Percentiles rank a stretch among this genome's conserved stretches.
phyloP scores from a whole-genome alignment of 2,329 filamentous ascomycete genomes.

The Epichloe festucae region DNA sequence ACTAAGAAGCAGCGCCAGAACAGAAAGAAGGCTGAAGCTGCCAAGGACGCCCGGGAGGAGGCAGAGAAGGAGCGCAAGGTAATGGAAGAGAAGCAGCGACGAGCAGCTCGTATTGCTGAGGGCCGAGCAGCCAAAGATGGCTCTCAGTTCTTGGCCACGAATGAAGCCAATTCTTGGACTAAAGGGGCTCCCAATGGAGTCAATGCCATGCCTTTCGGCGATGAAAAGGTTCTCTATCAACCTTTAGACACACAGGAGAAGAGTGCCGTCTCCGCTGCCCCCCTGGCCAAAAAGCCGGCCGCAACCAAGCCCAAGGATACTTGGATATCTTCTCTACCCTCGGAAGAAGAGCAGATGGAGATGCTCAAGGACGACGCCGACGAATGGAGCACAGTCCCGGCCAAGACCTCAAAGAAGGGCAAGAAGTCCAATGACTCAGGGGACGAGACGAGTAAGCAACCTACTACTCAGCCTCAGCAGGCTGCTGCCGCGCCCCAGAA shows the following conservation, averaged over 20 bases:
- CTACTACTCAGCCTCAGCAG: slow-evolving; percentile 20
- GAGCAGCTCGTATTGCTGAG: slow-evolving; percentile 67
- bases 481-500: slow-evolving; percentile 14
- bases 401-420: slow-evolving; percentile 31
- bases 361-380: slow-evolving; percentile 37
- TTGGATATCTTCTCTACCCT: slow-evolving; percentile 40
- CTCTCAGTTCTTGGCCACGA: slow-evolving; percentile 39
- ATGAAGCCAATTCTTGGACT: slow-evolving; percentile 31
- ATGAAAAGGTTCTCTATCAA: slow-evolving; percentile 23
- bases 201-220: slow-evolving; percentile 19
- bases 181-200: slow-evolving; percentile 22
- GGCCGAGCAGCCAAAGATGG: slow-evolving; percentile 77
- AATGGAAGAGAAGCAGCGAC: slow-evolving; percentile 70
- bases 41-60: slow-evolving; percentile 61
- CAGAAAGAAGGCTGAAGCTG: slow-evolving; percentile 72
- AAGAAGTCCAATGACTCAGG: slow-evolving; percentile 26
- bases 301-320: slow-evolving; percentile 22
- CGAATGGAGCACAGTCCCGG: slow-evolving; percentile 49
- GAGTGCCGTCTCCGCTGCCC: slow-evolving; percentile 10
- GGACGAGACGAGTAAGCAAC: slow-evolving; percentile 19
- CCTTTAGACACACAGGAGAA: slow-evolving; percentile 47
- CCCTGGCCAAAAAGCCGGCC: slow-evolving; percentile 20
- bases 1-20: slow-evolving; percentile 96
- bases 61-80: slow-evolving; percentile 66
- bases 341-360: slow-evolving; percentile 51